A percentile compares a stretch with the other conserved stretches of the same genome.
phyloP scores from a whole-genome alignment of 129 eudicot genomes.

The Solidago caesia region DNA sequence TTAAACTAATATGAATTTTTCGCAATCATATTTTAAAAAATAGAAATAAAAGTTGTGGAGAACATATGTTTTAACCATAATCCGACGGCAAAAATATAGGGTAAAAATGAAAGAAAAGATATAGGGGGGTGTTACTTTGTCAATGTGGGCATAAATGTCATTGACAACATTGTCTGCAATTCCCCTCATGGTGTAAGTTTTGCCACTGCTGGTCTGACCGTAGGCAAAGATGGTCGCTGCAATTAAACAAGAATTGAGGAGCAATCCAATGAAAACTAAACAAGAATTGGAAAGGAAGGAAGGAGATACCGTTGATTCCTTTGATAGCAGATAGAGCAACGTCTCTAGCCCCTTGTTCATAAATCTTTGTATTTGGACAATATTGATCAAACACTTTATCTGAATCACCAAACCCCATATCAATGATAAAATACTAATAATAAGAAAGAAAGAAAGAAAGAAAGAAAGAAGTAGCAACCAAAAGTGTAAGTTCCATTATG shows the following conservation, averaged over 20 bases:
- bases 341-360: constrained; percentile 90
- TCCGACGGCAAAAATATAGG: not conserved
- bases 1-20: too few species aligned
- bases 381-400: constrained; percentile 84
- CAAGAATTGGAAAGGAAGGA: not conserved
- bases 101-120: not conserved
- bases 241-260: constrained; percentile 6
- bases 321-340: constrained; percentile 93
- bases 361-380: constrained; percentile 61
- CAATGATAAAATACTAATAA: not conserved
- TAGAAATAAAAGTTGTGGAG: not conserved
- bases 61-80: not conserved
- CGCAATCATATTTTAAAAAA: not conserved
- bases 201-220: constrained; percentile 99
- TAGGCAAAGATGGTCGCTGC: constrained; percentile 96
- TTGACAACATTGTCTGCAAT: constrained; percentile 69
- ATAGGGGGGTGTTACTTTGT: constrained; percentile 31
- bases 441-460: constrained; percentile 3
- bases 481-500: constrained; percentile 56
- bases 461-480: constrained; percentile 36
- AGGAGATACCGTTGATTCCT: constrained; percentile 66
- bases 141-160: constrained; percentile 83
- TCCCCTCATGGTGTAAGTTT: constrained; percentile 97
- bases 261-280: not conserved
- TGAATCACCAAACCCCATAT: constrained; percentile 31